These are phyloP conservation scores for Leccinum huronense DNA, from an alignment of 1,284 basidiomycete genomes.

Conservation along the genomic window DNA sequence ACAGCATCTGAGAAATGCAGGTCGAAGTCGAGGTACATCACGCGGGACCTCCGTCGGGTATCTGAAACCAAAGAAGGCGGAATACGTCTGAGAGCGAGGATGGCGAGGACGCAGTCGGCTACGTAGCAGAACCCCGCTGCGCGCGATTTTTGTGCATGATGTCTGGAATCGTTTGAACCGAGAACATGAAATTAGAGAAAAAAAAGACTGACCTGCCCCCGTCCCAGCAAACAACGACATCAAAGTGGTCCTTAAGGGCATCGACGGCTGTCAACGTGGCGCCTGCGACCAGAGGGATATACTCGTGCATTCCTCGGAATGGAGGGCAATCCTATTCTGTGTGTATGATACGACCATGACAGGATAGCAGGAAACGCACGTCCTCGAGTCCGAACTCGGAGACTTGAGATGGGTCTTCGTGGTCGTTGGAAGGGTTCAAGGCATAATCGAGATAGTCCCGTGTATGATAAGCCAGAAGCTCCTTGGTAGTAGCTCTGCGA, in stretches of 20 bases:
- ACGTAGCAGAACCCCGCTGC: constrained; percentile 94
- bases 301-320: constrained; percentile 68
- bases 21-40: constrained; percentile 92
- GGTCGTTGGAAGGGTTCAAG: constrained; percentile 36
- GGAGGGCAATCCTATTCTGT: constrained; percentile 73
- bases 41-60: constrained; percentile 57
- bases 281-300: constrained; percentile 73
- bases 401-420: constrained; percentile 17
- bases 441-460: constrained; percentile 57
- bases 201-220: constrained; percentile 62
- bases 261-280: constrained; percentile 73
- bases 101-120: constrained; percentile 83
- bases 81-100: constrained; percentile 57
- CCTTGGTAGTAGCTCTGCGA: constrained; percentile 46
- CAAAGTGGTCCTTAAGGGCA: constrained; percentile 53
- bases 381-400: constrained; percentile 69
- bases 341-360: constrained; percentile 4
- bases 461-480: constrained; percentile 58
- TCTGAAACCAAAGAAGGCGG: constrained; percentile 11
- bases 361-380: constrained; percentile 37
- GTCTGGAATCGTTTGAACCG: constrained; percentile 42
- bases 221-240: constrained; percentile 81
- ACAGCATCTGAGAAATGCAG: constrained; percentile 91
- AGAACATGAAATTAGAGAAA: background rate
- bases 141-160: constrained; percentile 70